Evolutionary conservation across 2,329 filamentous ascomycete genomes (phyloP), one percentile per base, ranked within the genome.

Genomic region (Dendrostoma leiphaemia): DNA sequence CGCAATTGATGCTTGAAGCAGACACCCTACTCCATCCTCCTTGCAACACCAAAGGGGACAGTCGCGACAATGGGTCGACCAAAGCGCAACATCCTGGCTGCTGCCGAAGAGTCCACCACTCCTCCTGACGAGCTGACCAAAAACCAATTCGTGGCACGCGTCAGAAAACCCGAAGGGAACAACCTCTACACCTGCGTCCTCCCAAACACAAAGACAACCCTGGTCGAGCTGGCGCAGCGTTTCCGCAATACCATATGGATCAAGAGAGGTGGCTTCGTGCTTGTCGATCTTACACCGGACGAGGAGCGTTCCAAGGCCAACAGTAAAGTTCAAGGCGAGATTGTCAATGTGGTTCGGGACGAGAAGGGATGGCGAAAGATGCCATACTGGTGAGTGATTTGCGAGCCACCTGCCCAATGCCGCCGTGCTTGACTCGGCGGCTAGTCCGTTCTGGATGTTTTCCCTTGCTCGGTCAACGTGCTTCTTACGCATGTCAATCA

Each of bases 241-340:
- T 97, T 97, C 68, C 89, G 93, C 58, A 94, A 90, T 60, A 94
- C 90, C 2, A 90, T 97, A 60, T 97, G 91, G 90, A 89, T 97
- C 69, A 92, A 89, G 71, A 85, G 91, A 17, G 89, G 91, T 28
- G 90, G 91, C 0, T 97, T 87, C 69, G 91, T 97, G 28, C 74
- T 97, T 10, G 80, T 96, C 13, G 89, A 97, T 61, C 64, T 76
- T 15, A 87, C 83, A 23, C 78, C 79, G 28, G 77, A 81, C 2
- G 76, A 86, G 34, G 83, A 85, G 26, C 83, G 81, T 23, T 41
- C 37, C 32, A 74, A 85, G 48, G 86, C 88, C 41, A 59, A 53
- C 26, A 91, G 91, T 64, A 91, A 91, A 69, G 82, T 96, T 12
- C 80, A 83, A 49, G 94, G 93, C 13, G 90, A 96, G 70, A 97